Percentiles rank a stretch among this genome's conserved stretches.
phyloP scores from a whole-genome alignment of 108 stramenopile genomes.

The Skeletonema costatum region DNA sequence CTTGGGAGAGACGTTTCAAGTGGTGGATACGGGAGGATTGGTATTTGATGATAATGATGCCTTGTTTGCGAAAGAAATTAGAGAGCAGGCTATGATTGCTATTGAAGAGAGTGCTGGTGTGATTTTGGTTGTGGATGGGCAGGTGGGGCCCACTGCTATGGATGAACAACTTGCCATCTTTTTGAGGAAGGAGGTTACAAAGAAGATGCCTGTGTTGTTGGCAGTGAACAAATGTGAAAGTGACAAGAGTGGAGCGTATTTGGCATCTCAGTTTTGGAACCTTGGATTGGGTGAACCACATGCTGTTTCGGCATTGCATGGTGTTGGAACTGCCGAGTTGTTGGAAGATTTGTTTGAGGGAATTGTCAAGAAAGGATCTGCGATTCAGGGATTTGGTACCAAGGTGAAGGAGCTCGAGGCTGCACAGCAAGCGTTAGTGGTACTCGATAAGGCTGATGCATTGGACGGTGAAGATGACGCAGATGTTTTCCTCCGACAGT shows the following conservation, averaged over 20 bases:
- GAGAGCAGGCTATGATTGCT: conserved; percentile 94
- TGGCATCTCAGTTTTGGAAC: conserved; percentile 93
- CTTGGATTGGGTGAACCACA: conserved; percentile 95
- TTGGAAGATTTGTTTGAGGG: conserved; percentile 83
- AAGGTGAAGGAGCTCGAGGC: conserved; percentile 75
- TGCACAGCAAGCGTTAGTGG: conserved; percentile 56
- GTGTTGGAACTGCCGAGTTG: conserved; percentile 94
- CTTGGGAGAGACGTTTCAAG: conserved; percentile 89
- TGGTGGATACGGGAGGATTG: conserved; percentile 96
- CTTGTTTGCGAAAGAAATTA: conserved; percentile 92
- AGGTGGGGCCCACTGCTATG: conserved; percentile 79
- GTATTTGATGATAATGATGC: conserved; percentile 95
- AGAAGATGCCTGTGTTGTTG: conserved; percentile 82
- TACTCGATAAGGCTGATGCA: conserved; percentile 56
- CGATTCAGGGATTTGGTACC: conserved; percentile 79
- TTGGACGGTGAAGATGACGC: conserved; percentile 81
- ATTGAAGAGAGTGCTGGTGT: conserved; percentile 89
- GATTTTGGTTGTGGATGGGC: conserved; percentile 94
- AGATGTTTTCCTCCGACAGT: conserved; percentile 69
- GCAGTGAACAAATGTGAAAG: conserved; percentile 98
- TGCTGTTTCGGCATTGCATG: conserved; percentile 96
- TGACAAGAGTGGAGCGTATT: conserved; percentile 69
- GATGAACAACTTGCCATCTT: conserved; percentile 90
- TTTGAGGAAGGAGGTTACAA: conserved; percentile 78
- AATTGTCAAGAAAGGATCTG: conserved; percentile 74